phyloP scores from a whole-genome alignment of 2,329 filamentous ascomycete species.

The Colletotrichum incanum region DNA sequence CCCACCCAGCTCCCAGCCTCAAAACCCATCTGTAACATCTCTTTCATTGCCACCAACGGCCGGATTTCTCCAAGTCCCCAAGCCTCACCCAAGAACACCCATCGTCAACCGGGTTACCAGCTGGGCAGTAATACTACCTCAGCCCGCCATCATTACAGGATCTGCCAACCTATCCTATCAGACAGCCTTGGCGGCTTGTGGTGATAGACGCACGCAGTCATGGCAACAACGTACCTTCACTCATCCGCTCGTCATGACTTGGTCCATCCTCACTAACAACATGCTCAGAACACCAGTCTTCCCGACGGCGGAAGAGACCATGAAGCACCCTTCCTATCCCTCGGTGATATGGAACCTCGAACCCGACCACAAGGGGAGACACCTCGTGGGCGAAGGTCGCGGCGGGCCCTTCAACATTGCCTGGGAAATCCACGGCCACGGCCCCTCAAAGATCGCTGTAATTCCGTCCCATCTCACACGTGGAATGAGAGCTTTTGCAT shows the following conservation, averaged over 20 bases:
- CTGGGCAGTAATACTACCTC: background rate
- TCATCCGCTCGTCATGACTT: background rate
- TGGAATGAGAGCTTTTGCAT: background rate
- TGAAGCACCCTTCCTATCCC: conserved; percentile 76
- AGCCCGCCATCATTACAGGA: background rate
- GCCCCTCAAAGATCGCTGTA: conserved; percentile 81
- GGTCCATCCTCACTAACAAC: background rate
- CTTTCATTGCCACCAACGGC: conserved; percentile 11
- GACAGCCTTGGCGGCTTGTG: background rate
- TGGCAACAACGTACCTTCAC: conserved; percentile 29
- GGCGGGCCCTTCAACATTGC: conserved; percentile 83
- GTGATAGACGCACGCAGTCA: background rate
- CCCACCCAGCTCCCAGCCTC: background rate
- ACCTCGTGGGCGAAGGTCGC: conserved; percentile 77
- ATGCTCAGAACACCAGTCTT: conserved; percentile 43
- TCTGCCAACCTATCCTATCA: background rate
- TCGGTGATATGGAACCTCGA: conserved; percentile 79
- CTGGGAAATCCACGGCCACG: conserved; percentile 86
- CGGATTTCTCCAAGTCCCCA: conserved; percentile 8
- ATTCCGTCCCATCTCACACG: conserved; percentile 53
- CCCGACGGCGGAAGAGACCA: conserved; percentile 70
- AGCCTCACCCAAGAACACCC: background rate
- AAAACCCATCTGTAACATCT: conserved; percentile 38
- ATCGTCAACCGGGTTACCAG: background rate
- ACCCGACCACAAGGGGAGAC: conserved; percentile 73